phyloP scores from a whole-genome alignment of 2,329 filamentous ascomycete genomes.

The Amphichorda felina region DNA sequence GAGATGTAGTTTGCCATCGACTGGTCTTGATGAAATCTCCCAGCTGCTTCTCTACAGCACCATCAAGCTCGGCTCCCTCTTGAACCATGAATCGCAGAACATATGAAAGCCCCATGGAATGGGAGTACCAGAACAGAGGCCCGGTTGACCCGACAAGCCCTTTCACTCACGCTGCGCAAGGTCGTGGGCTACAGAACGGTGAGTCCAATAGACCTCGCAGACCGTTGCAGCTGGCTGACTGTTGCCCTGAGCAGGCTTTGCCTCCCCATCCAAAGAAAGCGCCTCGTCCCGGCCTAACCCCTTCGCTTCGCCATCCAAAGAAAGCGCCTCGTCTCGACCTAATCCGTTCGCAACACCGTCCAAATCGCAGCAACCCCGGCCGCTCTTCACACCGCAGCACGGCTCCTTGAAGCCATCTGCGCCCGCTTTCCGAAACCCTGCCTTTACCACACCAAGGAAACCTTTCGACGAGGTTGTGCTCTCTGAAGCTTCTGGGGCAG shows the following conservation, averaged over 20 bases:
- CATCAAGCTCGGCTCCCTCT: no score
- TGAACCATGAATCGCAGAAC: conserved; percentile 39
- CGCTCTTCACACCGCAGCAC: conserved; percentile 26
- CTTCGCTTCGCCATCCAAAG: conserved; percentile 23
- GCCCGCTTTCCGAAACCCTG: conserved; percentile 48
- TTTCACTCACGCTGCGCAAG: conserved; percentile 40
- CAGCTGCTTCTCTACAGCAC: no score
- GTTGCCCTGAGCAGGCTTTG: conserved; percentile 17
- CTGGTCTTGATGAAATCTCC: not conserved
- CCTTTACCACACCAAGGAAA: conserved; percentile 52
- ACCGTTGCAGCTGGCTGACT: conserved; percentile 9
- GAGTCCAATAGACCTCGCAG: conserved; percentile 9
- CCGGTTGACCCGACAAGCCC: conserved; percentile 50
- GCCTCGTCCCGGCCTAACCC: conserved; percentile 13
- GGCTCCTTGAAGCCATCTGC: conserved; percentile 24
- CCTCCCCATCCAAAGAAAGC: conserved; percentile 20
- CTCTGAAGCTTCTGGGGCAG: conserved; percentile 44
- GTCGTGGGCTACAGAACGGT: conserved; percentile 26
- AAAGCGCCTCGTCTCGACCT: conserved; percentile 5
- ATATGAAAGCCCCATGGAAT: conserved; percentile 53
- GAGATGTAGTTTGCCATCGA: not conserved
- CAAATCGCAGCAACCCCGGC: conserved; percentile 27
- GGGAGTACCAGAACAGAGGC: conserved; percentile 47
- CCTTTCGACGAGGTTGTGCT: conserved; percentile 39
- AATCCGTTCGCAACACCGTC: conserved; percentile 20